Evolutionary conservation across 139 green algal genomes (phyloP).

Genomic region (Pleodorina starrii): DNA sequence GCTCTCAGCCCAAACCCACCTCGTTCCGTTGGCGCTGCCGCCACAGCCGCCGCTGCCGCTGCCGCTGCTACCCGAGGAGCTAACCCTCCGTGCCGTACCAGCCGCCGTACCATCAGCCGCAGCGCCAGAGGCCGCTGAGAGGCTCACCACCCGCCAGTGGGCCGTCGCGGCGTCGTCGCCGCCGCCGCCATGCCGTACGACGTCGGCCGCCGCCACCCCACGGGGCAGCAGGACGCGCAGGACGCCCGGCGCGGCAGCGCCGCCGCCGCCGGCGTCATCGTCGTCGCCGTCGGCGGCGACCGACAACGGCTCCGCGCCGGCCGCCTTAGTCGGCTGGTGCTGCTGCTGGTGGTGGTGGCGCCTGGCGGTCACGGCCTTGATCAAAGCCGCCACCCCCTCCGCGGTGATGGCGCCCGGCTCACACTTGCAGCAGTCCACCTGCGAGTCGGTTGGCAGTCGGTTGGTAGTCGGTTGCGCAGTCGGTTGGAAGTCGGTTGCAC

Average conservation of each 20-base stretch:
- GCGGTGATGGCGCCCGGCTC: not conserved
- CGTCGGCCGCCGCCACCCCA: not conserved
- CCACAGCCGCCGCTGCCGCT: too few species aligned
- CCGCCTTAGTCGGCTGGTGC: not conserved
- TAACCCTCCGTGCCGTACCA: too few species aligned
- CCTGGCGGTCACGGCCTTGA: not conserved
- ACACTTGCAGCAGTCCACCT: slow-evolving; percentile 47
- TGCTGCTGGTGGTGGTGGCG: not conserved
- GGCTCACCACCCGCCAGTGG: not conserved
- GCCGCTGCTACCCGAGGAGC: too few species aligned
- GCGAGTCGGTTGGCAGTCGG: too few species aligned
- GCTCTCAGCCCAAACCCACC: too few species aligned
- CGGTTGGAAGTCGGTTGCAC: too few species aligned
- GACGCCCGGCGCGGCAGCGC: not conserved
- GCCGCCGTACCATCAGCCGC: too few species aligned
- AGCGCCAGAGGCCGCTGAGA: too few species aligned
- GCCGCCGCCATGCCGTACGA: not conserved
- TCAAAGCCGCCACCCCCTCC: not conserved
- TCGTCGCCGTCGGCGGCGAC: not conserved
- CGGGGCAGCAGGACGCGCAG: slow-evolving; percentile 18
- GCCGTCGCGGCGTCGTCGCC: not conserved
- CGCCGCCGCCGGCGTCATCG: not conserved
- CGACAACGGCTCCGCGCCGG: not conserved
- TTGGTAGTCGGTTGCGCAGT: too few species aligned
- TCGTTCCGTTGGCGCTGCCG: too few species aligned